Evolutionary conservation across 2,329 filamentous ascomycete species (phyloP), one percentile per base, ranked within the genome.

Genomic region (Fusarium albosuccineum): DNA sequence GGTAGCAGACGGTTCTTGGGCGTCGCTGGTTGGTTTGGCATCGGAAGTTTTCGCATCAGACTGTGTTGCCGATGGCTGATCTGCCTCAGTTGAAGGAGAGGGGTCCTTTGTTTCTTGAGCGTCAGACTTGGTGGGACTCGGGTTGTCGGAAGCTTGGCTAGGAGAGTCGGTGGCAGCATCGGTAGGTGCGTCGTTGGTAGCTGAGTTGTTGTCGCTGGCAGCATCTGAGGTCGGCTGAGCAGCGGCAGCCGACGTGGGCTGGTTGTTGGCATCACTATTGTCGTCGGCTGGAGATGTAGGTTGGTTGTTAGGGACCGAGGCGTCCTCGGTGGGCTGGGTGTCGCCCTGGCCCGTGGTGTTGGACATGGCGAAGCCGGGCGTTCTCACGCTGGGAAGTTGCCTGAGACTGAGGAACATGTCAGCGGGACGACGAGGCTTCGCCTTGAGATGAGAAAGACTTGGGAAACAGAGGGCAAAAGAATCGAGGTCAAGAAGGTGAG

Each of bases 361-460:
- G 55, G 76, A 77, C 79, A 81, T 81, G 70, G 66, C 75, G 64
- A 74, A 72, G 64, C 65, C 66, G 53, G 64, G 61, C 16, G 70
- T 66, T 64, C 57, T 67, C 53, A 64, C 52, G 52, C 58, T 63
- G 34, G 54, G 64, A 30, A 72, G 46, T 57, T 74, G 76, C 60
- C 77, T 80, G 58, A 56, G 57, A 55, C 67, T 49, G 62, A 74
- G 69, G 51, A 75, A 63, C 72, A 75, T 78, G 74, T 82, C 73
- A 82, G 79, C 71, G 71, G 58, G 49, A 57, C 51, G 62, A 45
- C 36, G 49, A 55, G 34, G 36, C 26, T 56, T 62, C 52, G 57
- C 27, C 29, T 57, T 45, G 55, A 57, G 41, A 36, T 55, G 68
- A 52, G 30, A 16, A 34, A 22, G 52, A 57, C 52, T 46, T 57